Evolutionary conservation across 148 eudicot genomes (phyloP), one percentile per base, ranked within the genome.

Genomic region (Talinum fruticosum): DNA sequence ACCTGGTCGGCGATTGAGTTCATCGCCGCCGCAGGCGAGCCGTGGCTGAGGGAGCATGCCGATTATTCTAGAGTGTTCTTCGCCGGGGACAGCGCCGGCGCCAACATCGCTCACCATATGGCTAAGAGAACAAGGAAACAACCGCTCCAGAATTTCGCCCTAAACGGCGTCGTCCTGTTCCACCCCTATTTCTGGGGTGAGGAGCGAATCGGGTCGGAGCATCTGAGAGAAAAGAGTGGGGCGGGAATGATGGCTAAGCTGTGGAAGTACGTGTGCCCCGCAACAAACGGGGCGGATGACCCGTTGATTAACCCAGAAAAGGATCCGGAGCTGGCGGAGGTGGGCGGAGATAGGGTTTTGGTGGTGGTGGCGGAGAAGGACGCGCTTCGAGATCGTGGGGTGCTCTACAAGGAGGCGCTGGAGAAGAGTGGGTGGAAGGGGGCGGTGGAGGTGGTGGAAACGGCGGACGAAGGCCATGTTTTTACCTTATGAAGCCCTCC

Each of bases 41-140:
- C 82, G 0, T 88, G 89, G 93, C 79, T 90, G 3, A 88, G 34
- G 26, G 78, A 79, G 2, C 57, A 76, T 6, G 90, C 49, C 1
- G 85, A 88, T 73, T 62, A 76, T 14, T 12, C 67, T 2, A 71
- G 81, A 15, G 71, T 90, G 26, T 87, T 77, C 49, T 54, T 90
- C 10, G 85, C 85, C 2, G 94, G 94, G 8, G 94, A 90, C 36
- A 90, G 94, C 61, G 90, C 91, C 0, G 94, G 94, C 2, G 94
- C 79, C 0, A 88, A 76, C 64, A 88, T 88, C 35, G 79, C 79
- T 2, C 82, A 81, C n/a, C 73, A 69, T 7, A 54, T 70, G 71
- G 83, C 76, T 4, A 72, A 85, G 2, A 19, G 81, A 19, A 65
- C 79, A 15, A 83, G 81, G 15, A 49, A 30, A 7, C 2, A 35